Evolutionary conservation across 106 monocot species (phyloP), one percentile per base, ranked within the genome.

Genomic region (Dioscorea alata): DNA sequence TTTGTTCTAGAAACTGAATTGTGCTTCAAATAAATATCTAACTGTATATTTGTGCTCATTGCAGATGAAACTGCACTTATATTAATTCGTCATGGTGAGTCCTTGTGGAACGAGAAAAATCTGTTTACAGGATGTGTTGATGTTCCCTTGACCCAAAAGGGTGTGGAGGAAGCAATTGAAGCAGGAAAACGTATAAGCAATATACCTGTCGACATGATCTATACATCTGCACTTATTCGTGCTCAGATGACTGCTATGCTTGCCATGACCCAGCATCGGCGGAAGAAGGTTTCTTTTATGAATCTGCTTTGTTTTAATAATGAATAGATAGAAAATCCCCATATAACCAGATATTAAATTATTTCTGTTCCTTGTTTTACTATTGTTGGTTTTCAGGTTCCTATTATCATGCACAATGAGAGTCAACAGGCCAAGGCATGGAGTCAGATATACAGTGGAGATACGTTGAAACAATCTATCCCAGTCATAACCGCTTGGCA

Each of bases 191-290:
- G 86, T 74, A 97, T 97, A 83, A 85, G 84, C 72, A 84, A 92
- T 48, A 97, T 97, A 74, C 96, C 97, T 31, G 76, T 97, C 33
- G 97, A 97, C 71, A 76, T 83, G 68, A 97, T 97, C 22, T 97
- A 70, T 69, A 89, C 97, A 51, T 97, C 97, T 69, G 57, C 83
- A 0, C 53, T 97, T 25, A 97, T 97, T 76, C 97, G 97, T 79
- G 92, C 97, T 20, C 92, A 97, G 59, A 97, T 97, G 97, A 97
- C 97, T 70, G 97, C 97, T 60, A 92, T 97, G 97, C 92, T 97
- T 83, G 97, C 92, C 74, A 89, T 97, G 97, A 89, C 89, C 53
- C 97, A 97, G 64, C 97, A 97, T 80, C 89, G 97, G 49, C 74
- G 85, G 59, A 92, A 87, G 80, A 97, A 92, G 89, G 92, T 95